Conservation (phyloP, 345 rosid species). For the Schrenkiella parvula region DNA sequence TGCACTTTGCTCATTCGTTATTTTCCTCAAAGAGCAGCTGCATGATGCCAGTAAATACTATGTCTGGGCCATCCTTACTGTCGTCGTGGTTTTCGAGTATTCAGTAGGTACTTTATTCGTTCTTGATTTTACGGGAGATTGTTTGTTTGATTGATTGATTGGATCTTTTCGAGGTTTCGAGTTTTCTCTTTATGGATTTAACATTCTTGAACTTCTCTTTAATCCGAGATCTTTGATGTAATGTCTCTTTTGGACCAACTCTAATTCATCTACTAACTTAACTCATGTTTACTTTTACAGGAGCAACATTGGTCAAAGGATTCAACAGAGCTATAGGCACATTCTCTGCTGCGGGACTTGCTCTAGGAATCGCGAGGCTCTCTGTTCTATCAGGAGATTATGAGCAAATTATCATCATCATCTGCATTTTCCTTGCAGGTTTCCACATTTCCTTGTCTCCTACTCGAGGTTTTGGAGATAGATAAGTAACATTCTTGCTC, state of each 20-base stretch:
- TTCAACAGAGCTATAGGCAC: constrained; percentile 88
- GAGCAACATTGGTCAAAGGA: constrained; percentile 84
- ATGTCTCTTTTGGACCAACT: neutral
- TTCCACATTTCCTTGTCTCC: constrained; percentile 27
- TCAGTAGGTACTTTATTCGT: constrained; percentile 53
- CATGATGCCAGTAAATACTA: constrained; percentile 47
- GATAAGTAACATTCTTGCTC: constrained; percentile 11
- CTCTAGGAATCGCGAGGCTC: constrained; percentile 71
- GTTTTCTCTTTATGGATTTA: neutral
- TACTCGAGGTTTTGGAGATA: neutral
- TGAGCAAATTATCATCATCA: constrained; percentile 45
- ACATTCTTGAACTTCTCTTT: no score
- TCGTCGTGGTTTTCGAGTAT: constrained; percentile 83
- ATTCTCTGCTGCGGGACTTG: constrained; percentile 70
- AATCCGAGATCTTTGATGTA: neutral
- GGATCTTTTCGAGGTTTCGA: neutral
- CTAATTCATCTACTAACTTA: neutral
- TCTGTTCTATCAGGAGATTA: constrained; percentile 40
- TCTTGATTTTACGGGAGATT: neutral
- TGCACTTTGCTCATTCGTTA: constrained; percentile 45
- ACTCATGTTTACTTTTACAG: constrained; percentile 25
- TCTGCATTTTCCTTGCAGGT: constrained; percentile 59
- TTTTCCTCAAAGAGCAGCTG: constrained; percentile 58
- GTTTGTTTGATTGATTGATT: neutral
- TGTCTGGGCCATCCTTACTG: constrained; percentile 51